Evolutionary conservation across 257 asterid species (phyloP), one percentile per base, ranked within the genome.

Genomic region (Solanum pinnatisectum): DNA sequence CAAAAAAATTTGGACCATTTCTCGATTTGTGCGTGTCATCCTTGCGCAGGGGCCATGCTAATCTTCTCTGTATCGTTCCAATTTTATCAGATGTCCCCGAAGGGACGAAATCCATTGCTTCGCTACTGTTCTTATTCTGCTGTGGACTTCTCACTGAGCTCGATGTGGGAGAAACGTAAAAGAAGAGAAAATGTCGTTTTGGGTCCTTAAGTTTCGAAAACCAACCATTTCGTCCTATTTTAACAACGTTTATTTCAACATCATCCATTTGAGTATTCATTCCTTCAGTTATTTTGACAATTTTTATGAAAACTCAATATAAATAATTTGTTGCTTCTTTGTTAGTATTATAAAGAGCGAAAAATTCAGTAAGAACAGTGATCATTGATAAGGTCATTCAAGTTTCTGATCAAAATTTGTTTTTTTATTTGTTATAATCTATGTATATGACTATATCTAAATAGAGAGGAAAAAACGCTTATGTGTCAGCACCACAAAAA

Each of bases 1-100:
- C 13, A 60, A 60, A 65, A 67, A 65, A 11, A 25, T 27, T 67
- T 67, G 73, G 20, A 67, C 73, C 36, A 67, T 67, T 67, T 25
- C 73, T 67, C 16, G 73, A 67, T 67, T 67, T 88, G 88, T 88
- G 84, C 87, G 60, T 89, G 87, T 82, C 89, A 81, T 82, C 82
- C 89, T 86, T 87, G 86, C 60, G 87, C 56, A 82, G 85, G 81
- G 85, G 85, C 86, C 91, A 89, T 89, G 91, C 86, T 68, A 87
- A 87, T 88, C 88, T 88, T 88, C 88, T 88, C 86, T 84, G 86
- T 88, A 88, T 88, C 86, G 86, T 88, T 88, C 90, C 90, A 84
- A 88, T 84, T 88, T 84, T 84, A 88, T 88, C 88, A 59, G 86
- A 88, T 84, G 90, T 74, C 90, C 88, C 88, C 88, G 86, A 84